Conservation (phyloP, 2,329 filamentous ascomycete genomes). For the Ascochyta koolunga region DNA sequence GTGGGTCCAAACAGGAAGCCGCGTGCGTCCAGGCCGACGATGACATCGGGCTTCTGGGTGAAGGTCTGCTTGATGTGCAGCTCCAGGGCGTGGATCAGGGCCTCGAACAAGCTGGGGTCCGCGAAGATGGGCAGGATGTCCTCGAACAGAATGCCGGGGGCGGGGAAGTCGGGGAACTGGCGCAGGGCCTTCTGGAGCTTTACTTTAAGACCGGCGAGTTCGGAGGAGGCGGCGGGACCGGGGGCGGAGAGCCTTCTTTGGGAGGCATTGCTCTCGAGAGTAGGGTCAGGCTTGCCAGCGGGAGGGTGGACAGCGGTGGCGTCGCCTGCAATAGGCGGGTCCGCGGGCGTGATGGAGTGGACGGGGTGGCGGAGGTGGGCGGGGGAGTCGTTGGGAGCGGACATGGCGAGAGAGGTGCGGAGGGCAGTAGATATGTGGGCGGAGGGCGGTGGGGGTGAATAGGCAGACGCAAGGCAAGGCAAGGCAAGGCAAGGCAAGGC, state of each 20-base stretch:
- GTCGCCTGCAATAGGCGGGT: conserved; percentile 27
- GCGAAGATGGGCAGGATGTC: conserved; percentile 98
- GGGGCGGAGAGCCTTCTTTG: conserved; percentile 57
- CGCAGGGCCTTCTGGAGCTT: conserved; percentile 75
- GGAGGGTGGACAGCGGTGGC: conserved; percentile 44
- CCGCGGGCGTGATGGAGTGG: conserved; percentile 26
- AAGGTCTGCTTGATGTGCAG: conserved; percentile 74
- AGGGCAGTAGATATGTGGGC: conserved; percentile 21
- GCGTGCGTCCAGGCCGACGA: conserved; percentile 91
- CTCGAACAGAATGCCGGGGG: conserved; percentile 91
- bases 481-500: too few relatives aligned
- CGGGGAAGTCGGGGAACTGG: conserved; percentile 90
- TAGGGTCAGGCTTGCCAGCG: conserved; percentile 41
- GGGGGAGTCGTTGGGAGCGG: conserved; percentile 29
- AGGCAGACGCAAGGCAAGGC: conserved; percentile 22
- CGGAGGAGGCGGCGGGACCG: conserved; percentile 56
- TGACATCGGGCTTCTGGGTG: conserved; percentile 75
- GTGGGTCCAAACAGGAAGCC: conserved; percentile 95
- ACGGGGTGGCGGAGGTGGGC: conserved; percentile 24
- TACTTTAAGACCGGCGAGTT: conserved; percentile 65
- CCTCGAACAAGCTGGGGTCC: conserved; percentile 72
- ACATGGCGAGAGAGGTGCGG: conserved; percentile 40
- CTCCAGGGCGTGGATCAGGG: conserved; percentile 83
- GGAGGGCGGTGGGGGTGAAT: neutral
- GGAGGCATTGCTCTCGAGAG: conserved; percentile 49